Base-by-base conservation (phyloP, 176 grass and related monocot genomes). In the Thalia dealbata region DNA sequence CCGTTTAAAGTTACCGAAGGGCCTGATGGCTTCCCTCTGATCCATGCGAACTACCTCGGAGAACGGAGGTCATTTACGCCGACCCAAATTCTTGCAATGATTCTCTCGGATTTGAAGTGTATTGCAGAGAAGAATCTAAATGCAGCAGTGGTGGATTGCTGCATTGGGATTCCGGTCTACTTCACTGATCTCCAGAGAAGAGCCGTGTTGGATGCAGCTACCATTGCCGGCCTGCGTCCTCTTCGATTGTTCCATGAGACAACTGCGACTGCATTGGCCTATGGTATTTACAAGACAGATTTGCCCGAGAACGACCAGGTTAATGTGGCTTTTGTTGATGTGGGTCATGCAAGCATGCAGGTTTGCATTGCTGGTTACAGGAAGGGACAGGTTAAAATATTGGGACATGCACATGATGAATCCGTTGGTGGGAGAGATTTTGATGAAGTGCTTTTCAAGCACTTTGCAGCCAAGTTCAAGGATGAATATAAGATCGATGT, bases 251-350 rank as follows among this genome's bases (percentile, higher is more conserved):
- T 96, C 81, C 93, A 96, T 71, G 93, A 96, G 75, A 96, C 89
- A 0, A 96, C 89, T 13, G 86, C 93, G 43, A 96, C 93, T 0
- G 87, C 93, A 0, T 41, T 96, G 86, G 89, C 87, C 0, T 96
- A 96, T 67, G 93, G 93, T 30, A 96, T 96, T 18, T 96, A 96
- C 21, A 92, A 92, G 64, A 96, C 84, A 32, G 89, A 96, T 69
- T 83, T 92, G 50, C 84, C 89, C 0, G 89, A 96, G 80, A 74
- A 77, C 12, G 89, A 96, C 0, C 87, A 83, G 60, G 9, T 88
- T 5, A 92, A 90, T 5, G 93, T 96, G 2, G 93, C 84, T 1
- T 96, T 96, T 69, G 85, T 96, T 6, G 93, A 96, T 78, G 83
- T 92, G 0, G 93, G 89, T 6, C 89, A 96, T 76, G 82, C 80